Evolutionary conservation across 2,329 filamentous ascomycete genomes (phyloP).

Genomic region (Venturia nashicola): DNA sequence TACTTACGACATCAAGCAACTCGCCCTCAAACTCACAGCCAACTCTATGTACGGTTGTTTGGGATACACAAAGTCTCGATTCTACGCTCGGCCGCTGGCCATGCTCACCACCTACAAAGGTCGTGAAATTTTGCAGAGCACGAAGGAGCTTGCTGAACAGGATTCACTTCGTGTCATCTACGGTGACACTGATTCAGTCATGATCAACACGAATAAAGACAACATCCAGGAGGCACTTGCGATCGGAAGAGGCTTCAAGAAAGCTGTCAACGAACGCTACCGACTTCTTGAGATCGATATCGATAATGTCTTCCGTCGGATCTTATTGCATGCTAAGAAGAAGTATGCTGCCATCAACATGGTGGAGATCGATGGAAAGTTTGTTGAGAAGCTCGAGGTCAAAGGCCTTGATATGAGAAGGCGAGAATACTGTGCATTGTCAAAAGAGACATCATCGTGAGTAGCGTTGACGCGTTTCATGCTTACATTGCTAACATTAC

Average conservation of each 20-base stretch:
- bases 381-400: slow-evolving; percentile 87
- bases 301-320: slow-evolving; percentile 89
- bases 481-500: slow-evolving; percentile 12
- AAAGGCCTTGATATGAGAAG: slow-evolving; percentile 98
- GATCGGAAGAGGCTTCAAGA: slow-evolving; percentile 91
- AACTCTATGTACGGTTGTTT: slow-evolving; percentile 99
- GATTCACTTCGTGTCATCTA: slow-evolving; percentile 92
- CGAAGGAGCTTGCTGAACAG: slow-evolving; percentile 88
- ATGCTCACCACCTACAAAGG: slow-evolving; percentile 96
- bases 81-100: slow-evolving; percentile 88
- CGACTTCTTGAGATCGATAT: slow-evolving; percentile 92
- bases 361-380: slow-evolving; percentile 78
- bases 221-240: slow-evolving; percentile 82
- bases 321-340: slow-evolving; percentile 94
- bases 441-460: slow-evolving; percentile 77
- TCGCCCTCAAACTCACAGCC: slow-evolving; percentile 91
- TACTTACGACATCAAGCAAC: slow-evolving; percentile 96
- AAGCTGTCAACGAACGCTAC: slow-evolving; percentile 87
- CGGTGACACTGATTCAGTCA: slow-evolving; percentile 97
- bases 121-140: slow-evolving; percentile 90
- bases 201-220: slow-evolving; percentile 98
- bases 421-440: slow-evolving; percentile 89
- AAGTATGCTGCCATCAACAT: slow-evolving; percentile 98
- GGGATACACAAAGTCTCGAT: slow-evolving; percentile 91
- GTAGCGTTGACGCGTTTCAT: slow-evolving; percentile 15